phyloP scores from a whole-genome alignment of 2,329 filamentous ascomycete genomes.

The Neocatenulostroma microsporum region DNA sequence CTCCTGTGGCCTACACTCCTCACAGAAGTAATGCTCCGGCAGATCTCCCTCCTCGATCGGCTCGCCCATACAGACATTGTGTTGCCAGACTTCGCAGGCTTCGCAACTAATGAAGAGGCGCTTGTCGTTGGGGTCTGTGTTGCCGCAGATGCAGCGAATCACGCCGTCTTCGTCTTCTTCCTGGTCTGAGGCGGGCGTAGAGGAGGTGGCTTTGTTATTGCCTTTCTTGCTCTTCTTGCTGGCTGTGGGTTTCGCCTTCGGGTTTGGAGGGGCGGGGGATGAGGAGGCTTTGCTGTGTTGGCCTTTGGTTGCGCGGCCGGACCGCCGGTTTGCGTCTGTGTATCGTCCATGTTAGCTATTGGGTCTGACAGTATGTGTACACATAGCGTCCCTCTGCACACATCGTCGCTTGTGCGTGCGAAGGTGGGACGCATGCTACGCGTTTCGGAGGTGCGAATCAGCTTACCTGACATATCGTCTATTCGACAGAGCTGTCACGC shows the following conservation, averaged over 20 bases:
- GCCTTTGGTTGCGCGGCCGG: conserved; percentile 91
- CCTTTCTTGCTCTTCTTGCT: too few species aligned
- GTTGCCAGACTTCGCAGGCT: conserved; percentile 87
- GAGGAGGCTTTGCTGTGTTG: conserved; percentile 76
- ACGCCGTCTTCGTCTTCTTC: conserved; percentile 45
- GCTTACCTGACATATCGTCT: conserved; percentile 13
- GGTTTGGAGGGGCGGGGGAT: conserved; percentile 30
- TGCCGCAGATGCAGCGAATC: conserved; percentile 89
- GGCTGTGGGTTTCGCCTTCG: conserved; percentile 42
- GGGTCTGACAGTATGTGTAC: not conserved
- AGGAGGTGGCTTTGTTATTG: conserved; percentile 32
- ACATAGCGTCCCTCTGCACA: conserved; percentile 2
- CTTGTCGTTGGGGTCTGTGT: conserved; percentile 75
- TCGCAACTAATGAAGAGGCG: conserved; percentile 97
- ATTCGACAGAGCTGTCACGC: not conserved
- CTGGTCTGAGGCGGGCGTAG: conserved; percentile 33
- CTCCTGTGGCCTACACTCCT: conserved; percentile 75
- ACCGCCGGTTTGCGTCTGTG: conserved; percentile 78
- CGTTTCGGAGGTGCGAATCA: conserved; percentile 2
- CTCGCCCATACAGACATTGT: conserved; percentile 91
- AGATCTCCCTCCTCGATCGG: conserved; percentile 62
- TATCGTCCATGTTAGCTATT: conserved; percentile 10
- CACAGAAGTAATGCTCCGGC: conserved; percentile 84
- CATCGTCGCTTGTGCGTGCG: not conserved
- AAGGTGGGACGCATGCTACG: not conserved